Evolutionary conservation across 2,329 filamentous ascomycete species (phyloP), one percentile per base, ranked within the genome.

Genomic region (Botrytis fabae): DNA sequence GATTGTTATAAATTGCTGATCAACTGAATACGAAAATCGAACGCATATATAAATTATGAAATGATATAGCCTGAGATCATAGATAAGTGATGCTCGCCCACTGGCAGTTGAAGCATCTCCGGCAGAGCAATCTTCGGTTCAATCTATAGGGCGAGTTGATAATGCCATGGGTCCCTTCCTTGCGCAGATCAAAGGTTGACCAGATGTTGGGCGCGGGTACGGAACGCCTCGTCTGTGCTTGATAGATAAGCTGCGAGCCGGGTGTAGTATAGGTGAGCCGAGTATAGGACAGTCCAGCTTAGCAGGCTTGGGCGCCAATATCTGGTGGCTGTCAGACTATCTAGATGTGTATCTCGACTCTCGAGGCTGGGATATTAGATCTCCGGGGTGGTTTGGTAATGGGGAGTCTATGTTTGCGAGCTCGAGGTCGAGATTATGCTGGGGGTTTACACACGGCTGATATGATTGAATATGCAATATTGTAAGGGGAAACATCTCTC

Each of bases 71-170:
- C 38, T 57, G 38, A 57, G 48, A 64, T 64, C 8, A 40, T 40
- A 71, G 44, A 54, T 28, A 48, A 71, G 59, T 40, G 20, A 51
- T 7, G 35, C 32, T 28, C n/a, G 38, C 25, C 25, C 44, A 64
- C 46, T 64, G 35, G 59, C 35, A 54, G 60, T 57, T 71, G 60
- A 71, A 65, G 59, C 44, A 71, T 71, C 59, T 71, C 69, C 59
- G 69, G 59, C 12, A 63, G 59, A 71, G 25, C 5, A 32, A 64
- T 28, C 18, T n/a, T 7, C 25, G 69, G 40, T n/a, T 46, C 59
- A 28, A 62, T n/a, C 28, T 40, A 51, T 28, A 40, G 35, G 25
- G 44, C 25, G n/a, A 63, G 12, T 35, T 42, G 35, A 40, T 25
- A 28, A 64, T 32, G 63, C 69, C 44, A 38, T 20, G 44, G 44